Conservation (phyloP, 306 rosid genomes). For the Pyrus pyrifolia region DNA sequence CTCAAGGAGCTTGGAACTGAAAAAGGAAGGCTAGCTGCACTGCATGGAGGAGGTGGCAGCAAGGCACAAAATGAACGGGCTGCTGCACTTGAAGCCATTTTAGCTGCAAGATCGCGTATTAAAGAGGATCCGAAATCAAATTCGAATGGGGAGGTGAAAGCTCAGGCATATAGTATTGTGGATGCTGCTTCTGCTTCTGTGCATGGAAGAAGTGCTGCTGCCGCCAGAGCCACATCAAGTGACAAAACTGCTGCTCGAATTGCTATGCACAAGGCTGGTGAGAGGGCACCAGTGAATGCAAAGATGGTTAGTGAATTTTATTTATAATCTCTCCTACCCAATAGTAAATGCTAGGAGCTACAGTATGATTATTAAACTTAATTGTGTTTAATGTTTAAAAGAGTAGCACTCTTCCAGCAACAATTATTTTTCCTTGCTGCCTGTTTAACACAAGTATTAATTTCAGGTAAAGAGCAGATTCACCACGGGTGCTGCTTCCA, state of each 20-base stretch:
- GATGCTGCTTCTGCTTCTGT: constrained; percentile 99
- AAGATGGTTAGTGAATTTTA: constrained; percentile 58
- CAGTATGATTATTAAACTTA: background rate
- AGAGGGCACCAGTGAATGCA: constrained; percentile 83
- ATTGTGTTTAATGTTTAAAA: background rate
- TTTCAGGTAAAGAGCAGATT: constrained; percentile 81
- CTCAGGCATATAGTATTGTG: constrained; percentile 83
- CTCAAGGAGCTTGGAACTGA: constrained; percentile 92
- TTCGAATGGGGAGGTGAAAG: constrained; percentile 35
- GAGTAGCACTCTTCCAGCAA: background rate
- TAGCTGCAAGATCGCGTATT: constrained; percentile 74
- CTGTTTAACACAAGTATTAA: constrained; percentile 16
- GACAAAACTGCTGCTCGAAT: constrained; percentile 96
- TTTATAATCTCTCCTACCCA: background rate
- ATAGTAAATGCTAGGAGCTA: background rate
- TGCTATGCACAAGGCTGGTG: constrained; percentile 94
- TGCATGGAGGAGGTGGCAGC: constrained; percentile 98
- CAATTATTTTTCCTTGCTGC: background rate
- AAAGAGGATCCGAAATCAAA: constrained; percentile 66
- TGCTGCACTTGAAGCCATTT: constrained; percentile 82
- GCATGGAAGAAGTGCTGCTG: constrained; percentile 96
- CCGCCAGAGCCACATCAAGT: constrained; percentile 81
- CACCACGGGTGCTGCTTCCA: constrained; percentile 95
- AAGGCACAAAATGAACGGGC: constrained; percentile 97
- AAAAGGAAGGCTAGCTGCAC: constrained; percentile 77